Evolutionary conservation across 768 basidiomycete genomes (phyloP).

Genomic region (Boletus tylopilopsis): DNA sequence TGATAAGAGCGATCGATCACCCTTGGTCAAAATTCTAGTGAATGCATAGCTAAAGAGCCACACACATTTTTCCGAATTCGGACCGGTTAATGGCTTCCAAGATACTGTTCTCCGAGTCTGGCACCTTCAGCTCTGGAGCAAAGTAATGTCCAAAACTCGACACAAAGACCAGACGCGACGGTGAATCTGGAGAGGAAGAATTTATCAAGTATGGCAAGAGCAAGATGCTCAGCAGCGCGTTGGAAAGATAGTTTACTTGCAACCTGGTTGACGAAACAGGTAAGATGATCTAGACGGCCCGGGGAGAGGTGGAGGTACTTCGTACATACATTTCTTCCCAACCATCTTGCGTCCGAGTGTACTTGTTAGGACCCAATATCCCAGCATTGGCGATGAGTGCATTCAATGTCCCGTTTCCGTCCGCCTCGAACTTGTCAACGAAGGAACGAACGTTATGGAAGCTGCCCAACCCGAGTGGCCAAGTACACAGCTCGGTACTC

Average conservation of each 20-base stretch:
- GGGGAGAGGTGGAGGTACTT: neutral
- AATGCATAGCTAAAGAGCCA: neutral
- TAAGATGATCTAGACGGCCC: neutral
- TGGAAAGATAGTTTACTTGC: slow-evolving; percentile 35
- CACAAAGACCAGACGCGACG: slow-evolving; percentile 28
- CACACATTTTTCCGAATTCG: slow-evolving; percentile 21
- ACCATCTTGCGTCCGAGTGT: slow-evolving; percentile 33
- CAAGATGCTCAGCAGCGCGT: slow-evolving; percentile 30
- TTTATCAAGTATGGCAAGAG: slow-evolving; percentile 33
- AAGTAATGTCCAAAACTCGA: slow-evolving; percentile 30
- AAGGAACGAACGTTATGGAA: slow-evolving; percentile 30
- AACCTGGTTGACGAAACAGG: slow-evolving; percentile 18
- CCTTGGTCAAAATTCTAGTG: neutral
- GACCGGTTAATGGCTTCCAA: slow-evolving; percentile 23
- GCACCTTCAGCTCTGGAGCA: neutral
- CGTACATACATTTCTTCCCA: slow-evolving; percentile 43
- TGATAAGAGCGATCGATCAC: neutral
- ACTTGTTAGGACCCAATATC: slow-evolving; percentile 1
- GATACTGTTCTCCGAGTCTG: slow-evolving; percentile 13
- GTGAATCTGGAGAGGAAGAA: slow-evolving; percentile 18
- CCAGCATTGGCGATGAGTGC: slow-evolving; percentile 33
- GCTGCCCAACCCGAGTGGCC: slow-evolving; percentile 33
- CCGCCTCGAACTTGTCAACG: no score
- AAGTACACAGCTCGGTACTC: slow-evolving; percentile 18
- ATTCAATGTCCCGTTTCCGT: slow-evolving; percentile 23